These are phyloP conservation scores for Phaeosphaeriaceae sp. DNA, from an alignment of 2,329 filamentous ascomycete genomes.

Conservation along the genomic window DNA sequence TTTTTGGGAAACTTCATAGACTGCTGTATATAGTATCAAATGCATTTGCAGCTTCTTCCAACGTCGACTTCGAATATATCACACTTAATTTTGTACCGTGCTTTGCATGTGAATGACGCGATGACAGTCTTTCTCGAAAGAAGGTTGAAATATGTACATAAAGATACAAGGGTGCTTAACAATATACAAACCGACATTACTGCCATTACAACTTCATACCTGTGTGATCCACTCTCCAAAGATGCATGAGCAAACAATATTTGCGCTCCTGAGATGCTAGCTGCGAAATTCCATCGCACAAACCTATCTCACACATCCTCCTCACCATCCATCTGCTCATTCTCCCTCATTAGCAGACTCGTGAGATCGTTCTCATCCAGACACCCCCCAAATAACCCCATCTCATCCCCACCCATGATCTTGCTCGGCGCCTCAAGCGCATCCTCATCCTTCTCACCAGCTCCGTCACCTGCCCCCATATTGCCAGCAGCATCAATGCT, in stretches of 20 bases:
- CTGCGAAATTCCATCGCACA: too few relatives aligned
- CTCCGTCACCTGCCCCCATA: background rate
- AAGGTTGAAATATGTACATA: too few relatives aligned
- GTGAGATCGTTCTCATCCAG: slow-evolving; percentile 12
- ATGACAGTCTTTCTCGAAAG: too few relatives aligned
- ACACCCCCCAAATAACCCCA: slow-evolving; percentile 2
- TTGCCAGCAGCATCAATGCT: background rate
- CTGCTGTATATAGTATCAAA: slow-evolving; percentile 8
- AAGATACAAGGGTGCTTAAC: too few relatives aligned
- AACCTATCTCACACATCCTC: background rate
- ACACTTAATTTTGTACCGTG: too few relatives aligned
- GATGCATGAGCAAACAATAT: too few relatives aligned
- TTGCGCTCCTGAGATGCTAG: too few relatives aligned
- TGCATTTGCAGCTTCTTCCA: background rate
- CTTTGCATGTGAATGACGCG: too few relatives aligned
- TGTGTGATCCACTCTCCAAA: too few relatives aligned
- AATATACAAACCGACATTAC: too few relatives aligned
- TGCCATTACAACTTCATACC: too few relatives aligned
- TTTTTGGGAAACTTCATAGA: slow-evolving; percentile 3
- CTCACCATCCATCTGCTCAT: background rate
- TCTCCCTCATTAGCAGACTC: slow-evolving; percentile 17
- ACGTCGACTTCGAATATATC: background rate
- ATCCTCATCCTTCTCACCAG: background rate
- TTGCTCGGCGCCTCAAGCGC: slow-evolving; percentile 9
- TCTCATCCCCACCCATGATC: background rate